These are phyloP conservation scores for Withania somnifera DNA, from an alignment of 305 asterid species.

Conservation along the genomic window DNA sequence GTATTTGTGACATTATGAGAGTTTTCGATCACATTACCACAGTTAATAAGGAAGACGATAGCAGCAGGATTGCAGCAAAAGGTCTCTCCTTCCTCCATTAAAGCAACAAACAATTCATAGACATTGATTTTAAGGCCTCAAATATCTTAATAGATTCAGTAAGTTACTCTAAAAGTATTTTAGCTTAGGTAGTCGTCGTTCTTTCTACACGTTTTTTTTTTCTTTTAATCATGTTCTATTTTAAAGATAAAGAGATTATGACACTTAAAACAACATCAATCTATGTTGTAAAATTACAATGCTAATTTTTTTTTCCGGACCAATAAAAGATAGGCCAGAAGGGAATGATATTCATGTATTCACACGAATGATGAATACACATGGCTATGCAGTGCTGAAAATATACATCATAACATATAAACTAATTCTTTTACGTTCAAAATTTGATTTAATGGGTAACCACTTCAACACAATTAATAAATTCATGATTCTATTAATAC, in stretches of 20 bases:
- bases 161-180: too few relatives aligned
- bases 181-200: too few relatives aligned
- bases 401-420: conserved; percentile 28
- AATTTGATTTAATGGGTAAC: not conserved
- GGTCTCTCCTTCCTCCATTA: conserved; percentile 30
- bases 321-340: conserved; percentile 29
- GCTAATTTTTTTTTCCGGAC: conserved; percentile 28
- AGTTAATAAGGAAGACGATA: conserved; percentile 27
- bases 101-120: conserved; percentile 24
- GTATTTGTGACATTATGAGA: conserved; percentile 3
- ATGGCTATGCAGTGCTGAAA: conserved; percentile 30
- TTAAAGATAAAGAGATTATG: not conserved
- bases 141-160: conserved; percentile 25
- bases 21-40: conserved; percentile 18
- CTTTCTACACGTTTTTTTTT: not conserved
- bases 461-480: not conserved
- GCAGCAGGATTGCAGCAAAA: conserved; percentile 29
- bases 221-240: not conserved
- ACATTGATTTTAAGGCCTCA: conserved; percentile 28
- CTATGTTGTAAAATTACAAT: conserved; percentile 17
- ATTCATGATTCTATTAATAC: not conserved
- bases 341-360: conserved; percentile 29
- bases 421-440: not conserved
- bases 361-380: conserved; percentile 26
- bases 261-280: not conserved